Conservation (phyloP, 176 grass and related monocot species). For the Aegilops longissima region DNA sequence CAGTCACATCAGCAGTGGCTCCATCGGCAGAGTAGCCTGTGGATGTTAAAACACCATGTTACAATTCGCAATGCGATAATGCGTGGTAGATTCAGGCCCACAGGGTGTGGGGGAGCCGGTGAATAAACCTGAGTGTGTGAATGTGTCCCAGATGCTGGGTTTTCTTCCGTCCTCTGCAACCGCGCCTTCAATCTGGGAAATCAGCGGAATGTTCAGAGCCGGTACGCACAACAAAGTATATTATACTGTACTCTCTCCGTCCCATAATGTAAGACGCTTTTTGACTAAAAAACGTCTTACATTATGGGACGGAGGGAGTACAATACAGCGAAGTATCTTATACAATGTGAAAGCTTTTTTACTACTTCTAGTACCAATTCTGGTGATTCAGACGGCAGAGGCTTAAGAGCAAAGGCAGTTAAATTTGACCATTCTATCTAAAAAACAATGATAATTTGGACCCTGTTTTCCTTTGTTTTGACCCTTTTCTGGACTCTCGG, state of each 20-base stretch:
- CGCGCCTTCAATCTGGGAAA: not conserved
- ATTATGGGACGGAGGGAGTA: no score
- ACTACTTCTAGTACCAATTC: no score
- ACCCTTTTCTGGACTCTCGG: not conserved
- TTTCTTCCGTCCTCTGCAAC: not conserved
- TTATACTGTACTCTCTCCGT: no score
- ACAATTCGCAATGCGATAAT: not conserved
- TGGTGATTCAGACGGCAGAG: no score
- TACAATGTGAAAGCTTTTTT: no score
- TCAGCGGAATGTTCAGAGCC: no score
- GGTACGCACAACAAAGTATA: no score
- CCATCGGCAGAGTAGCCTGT: conserved; percentile 58
- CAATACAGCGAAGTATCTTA: no score
- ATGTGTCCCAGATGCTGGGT: conserved; percentile 77
- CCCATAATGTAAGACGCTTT: no score
- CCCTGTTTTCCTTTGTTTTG: not conserved
- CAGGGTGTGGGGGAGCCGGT: no score
- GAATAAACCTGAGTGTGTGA: conserved; percentile 47
- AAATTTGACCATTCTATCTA: not conserved
- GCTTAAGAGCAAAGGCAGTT: not conserved
- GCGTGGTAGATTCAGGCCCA: not conserved
- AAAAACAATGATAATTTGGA: not conserved
- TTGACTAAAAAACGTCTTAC: no score
- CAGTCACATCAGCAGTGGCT: conserved; percentile 65
- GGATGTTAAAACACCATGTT: conserved; percentile 2